Conservation (phyloP, 176 grass and related monocot genomes). For the Areca catechu region DNA sequence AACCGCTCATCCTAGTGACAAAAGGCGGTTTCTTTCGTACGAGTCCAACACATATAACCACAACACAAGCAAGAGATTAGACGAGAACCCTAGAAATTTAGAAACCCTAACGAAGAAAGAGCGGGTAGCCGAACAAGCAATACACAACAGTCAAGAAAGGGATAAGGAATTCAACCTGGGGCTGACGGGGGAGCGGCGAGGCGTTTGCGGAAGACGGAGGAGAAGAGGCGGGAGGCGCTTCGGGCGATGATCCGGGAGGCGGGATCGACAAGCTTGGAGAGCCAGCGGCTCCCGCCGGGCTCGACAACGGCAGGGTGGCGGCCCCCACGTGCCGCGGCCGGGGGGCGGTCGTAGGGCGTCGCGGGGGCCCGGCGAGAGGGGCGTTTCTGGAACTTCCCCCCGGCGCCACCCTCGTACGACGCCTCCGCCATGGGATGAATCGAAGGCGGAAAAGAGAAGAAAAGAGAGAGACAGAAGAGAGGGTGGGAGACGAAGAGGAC, state of each 20-base stretch:
- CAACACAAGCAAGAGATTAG: no score
- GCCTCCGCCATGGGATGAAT: no score
- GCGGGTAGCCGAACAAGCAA: background rate
- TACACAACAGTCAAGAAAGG: background rate
- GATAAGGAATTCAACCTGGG: background rate
- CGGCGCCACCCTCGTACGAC: background rate
- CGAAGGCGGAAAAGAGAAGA: no score
- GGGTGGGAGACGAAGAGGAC: no score
- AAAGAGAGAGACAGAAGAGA: no score
- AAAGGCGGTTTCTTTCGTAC: no score
- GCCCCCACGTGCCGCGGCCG: background rate
- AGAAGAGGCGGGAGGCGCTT: constrained; percentile 25
- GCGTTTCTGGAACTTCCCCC: constrained; percentile 11
- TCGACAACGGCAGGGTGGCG: background rate
- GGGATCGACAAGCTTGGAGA: constrained; percentile 21
- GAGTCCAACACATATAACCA: no score
- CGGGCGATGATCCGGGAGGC: constrained; percentile 27
- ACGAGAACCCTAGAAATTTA: no score
- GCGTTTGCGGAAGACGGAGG: constrained; percentile 31
- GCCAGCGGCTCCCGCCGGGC: constrained; percentile 19
- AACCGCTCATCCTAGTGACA: no score
- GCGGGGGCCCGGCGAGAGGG: background rate
- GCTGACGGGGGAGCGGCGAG: background rate
- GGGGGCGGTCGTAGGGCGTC: constrained; percentile 8
- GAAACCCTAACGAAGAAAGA: no score